phyloP scores from a whole-genome alignment of 2,329 filamentous ascomycete species.

The Hypoxylon sp. region DNA sequence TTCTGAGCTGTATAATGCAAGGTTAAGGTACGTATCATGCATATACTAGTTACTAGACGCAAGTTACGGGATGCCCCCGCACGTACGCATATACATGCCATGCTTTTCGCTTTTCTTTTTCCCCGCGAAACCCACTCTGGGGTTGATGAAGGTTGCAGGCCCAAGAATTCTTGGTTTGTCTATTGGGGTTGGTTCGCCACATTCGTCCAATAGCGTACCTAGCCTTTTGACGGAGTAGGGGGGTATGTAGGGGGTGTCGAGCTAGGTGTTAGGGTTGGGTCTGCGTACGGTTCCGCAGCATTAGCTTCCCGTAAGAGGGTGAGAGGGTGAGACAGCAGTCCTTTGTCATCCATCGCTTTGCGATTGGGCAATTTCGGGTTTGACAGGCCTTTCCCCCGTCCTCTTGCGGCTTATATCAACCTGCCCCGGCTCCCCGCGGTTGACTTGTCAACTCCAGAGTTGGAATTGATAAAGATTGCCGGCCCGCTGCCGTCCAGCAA shows the following conservation, averaged over 20 bases:
- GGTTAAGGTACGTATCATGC: background rate
- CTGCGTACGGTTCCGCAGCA: conserved; percentile 29
- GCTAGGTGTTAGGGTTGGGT: conserved; percentile 25
- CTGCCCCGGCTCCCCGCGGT: conserved; percentile 35
- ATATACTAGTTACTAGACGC: conserved; percentile 14
- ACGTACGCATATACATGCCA: conserved; percentile 19
- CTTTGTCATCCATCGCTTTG: conserved; percentile 4
- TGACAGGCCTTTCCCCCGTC: conserved; percentile 19
- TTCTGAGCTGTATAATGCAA: background rate
- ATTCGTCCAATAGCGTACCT: conserved; percentile 26
- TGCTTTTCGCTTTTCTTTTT: conserved; percentile 15
- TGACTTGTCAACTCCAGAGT: conserved; percentile 30
- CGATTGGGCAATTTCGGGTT: conserved; percentile 28
- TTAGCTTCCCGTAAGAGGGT: conserved; percentile 26
- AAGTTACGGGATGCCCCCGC: conserved; percentile 23
- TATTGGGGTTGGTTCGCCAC: background rate
- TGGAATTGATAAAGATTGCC: conserved; percentile 30
- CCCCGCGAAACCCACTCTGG: conserved; percentile 30
- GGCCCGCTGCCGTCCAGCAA: conserved; percentile 20
- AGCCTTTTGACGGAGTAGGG: background rate
- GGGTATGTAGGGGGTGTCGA: conserved; percentile 8
- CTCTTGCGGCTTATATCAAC: conserved; percentile 30
- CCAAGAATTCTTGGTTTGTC: conserved; percentile 23
- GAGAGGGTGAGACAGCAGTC: conserved; percentile 21
- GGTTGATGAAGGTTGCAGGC: conserved; percentile 26